A percentile compares a stretch with the other conserved stretches of the same genome.
Conservation (phyloP, 495 filamentous ascomycete species). For the Polyplosphaeria fusca region DNA sequence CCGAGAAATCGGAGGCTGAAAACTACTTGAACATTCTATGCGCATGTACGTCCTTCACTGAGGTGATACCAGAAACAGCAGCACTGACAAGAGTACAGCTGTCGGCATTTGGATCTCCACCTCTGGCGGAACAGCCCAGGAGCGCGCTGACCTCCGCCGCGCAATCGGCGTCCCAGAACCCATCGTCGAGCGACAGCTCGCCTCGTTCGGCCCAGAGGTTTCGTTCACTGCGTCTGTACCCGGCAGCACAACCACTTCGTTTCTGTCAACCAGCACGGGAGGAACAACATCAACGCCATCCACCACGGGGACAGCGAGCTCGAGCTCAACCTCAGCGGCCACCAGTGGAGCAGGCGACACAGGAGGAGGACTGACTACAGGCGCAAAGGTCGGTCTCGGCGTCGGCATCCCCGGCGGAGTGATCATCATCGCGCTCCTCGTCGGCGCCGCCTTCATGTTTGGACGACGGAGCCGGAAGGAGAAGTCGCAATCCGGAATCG, state of each 20-base stretch:
- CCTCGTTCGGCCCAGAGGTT: not conserved
- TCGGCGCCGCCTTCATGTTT: not conserved
- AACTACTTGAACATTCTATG: not conserved
- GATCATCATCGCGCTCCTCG: not conserved
- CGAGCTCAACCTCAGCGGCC: not conserved
- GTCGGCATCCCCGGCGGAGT: constrained; percentile 6
- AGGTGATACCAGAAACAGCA: too few species aligned
- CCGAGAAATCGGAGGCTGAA: not conserved
- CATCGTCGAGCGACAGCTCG: not conserved
- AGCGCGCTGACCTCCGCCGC: not conserved
- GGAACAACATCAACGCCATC: not conserved
- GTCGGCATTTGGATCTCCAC: not conserved
- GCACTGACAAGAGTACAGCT: not conserved
- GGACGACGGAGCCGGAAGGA: constrained; percentile 3
- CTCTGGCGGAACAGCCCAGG: not conserved
- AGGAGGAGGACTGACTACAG: constrained; percentile 2
- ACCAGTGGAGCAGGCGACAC: not conserved
- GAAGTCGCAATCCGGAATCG: too few species aligned
- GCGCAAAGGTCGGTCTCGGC: constrained; percentile 13
- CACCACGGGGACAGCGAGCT: not conserved
- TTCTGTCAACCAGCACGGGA: not conserved
- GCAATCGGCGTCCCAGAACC: not conserved
- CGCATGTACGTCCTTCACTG: not conserved
- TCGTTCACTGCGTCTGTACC: not conserved
- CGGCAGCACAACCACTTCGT: not conserved